Conservation (phyloP, 805 yeast species). For the Candida qinlingensis region DNA sequence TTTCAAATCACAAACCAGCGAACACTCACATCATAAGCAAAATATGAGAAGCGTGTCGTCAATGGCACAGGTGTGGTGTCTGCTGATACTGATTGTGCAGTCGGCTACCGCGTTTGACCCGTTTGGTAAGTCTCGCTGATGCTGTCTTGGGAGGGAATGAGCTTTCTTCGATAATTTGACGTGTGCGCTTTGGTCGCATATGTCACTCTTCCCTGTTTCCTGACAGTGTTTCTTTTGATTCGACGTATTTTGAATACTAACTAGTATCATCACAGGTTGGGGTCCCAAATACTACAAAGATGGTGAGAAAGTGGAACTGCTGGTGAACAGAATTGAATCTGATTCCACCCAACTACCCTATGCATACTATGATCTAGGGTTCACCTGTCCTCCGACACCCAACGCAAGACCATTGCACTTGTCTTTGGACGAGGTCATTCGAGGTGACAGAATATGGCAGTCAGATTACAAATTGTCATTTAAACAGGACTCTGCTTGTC, state of each 20-base stretch:
- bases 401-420: conserved; percentile 56
- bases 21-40: no score
- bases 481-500: conserved; percentile 62
- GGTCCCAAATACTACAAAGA: conserved; percentile 31
- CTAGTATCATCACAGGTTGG: conserved; percentile 26
- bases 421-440: conserved; percentile 69
- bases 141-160: no score
- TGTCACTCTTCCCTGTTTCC: no score
- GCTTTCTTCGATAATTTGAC: no score
- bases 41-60: conserved; percentile 2
- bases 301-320: conserved; percentile 62
- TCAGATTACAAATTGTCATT: conserved; percentile 64
- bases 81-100: conserved; percentile 1
- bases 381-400: conserved; percentile 65
- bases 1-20: neutral
- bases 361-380: conserved; percentile 72
- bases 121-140: conserved; percentile 16
- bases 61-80: neutral
- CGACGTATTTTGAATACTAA: neutral
- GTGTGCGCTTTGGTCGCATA: no score
- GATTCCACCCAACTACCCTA: conserved; percentile 73
- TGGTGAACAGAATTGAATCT: conserved; percentile 75
- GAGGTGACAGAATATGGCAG: conserved; percentile 77
- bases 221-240: neutral
- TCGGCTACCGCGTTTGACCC: conserved; percentile 18